Conservation (phyloP, 805 yeast genomes). For the baker's yeast (Saccharomyces cerevisiae) region DNA sequence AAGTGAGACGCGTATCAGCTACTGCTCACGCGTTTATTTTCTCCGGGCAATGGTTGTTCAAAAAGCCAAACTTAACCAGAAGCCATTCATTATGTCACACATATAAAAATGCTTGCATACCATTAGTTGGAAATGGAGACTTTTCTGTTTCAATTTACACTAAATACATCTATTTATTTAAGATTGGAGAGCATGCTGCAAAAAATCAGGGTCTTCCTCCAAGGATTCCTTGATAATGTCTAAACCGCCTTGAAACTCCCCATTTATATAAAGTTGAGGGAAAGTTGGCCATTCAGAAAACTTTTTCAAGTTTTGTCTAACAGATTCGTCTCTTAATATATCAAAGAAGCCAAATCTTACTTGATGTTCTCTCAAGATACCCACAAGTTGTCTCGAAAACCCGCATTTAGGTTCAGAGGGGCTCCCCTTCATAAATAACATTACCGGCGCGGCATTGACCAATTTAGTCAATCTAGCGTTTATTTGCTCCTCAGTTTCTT, state of each 20-base stretch:
- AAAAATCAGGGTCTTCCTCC: constrained; percentile 85
- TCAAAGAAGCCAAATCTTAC: constrained; percentile 97
- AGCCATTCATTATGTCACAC: not conserved
- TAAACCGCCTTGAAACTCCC: constrained; percentile 96
- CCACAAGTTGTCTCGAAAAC: constrained; percentile 91
- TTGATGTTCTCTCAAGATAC: constrained; percentile 87
- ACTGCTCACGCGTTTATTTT: constrained; percentile 2
- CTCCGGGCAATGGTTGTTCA: not conserved
- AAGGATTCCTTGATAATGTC: constrained; percentile 90
- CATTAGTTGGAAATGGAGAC: not conserved
- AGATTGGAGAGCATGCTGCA: constrained; percentile 50
- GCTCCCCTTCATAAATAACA: constrained; percentile 98
- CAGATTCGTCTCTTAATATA: constrained; percentile 87
- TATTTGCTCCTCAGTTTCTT: constrained; percentile 76
- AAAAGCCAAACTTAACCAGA: not conserved
- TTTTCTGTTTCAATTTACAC: not conserved
- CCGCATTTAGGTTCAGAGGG: constrained; percentile 98
- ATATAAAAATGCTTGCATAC: not conserved
- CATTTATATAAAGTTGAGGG: constrained; percentile 91
- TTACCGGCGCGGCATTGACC: constrained; percentile 91
- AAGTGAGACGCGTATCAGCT: constrained; percentile 3
- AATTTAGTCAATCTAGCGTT: constrained; percentile 72
- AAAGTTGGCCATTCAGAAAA: constrained; percentile 98
- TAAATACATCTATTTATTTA: not conserved
- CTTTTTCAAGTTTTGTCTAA: constrained; percentile 85